phyloP scores from a whole-genome alignment of 2,329 filamentous ascomycete genomes.

The Claviceps sp. region DNA sequence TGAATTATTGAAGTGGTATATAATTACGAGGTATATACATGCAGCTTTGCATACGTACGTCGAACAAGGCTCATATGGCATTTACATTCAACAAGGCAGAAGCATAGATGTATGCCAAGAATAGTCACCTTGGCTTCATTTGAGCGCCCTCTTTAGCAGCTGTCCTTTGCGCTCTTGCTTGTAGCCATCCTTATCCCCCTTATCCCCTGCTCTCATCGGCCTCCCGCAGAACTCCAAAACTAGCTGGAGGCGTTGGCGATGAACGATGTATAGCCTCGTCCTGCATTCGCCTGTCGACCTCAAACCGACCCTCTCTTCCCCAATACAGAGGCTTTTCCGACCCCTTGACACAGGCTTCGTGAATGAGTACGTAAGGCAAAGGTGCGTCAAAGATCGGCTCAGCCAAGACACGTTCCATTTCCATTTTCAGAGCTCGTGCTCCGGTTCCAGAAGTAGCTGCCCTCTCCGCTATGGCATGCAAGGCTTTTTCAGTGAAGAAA shows the following conservation, averaged over 20 bases:
- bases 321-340: conserved; percentile 46
- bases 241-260: conserved; percentile 9
- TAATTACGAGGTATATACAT: not conserved
- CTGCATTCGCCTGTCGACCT: conserved; percentile 53
- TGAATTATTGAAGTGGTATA: not conserved
- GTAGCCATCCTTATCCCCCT: conserved; percentile 17
- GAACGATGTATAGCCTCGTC: conserved; percentile 39
- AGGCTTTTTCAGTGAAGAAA: conserved; percentile 66
- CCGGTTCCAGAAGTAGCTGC: conserved; percentile 55
- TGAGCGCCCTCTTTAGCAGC: not conserved
- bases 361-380: conserved; percentile 61
- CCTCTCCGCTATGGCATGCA: conserved; percentile 65
- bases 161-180: not conserved
- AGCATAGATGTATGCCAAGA: not conserved
- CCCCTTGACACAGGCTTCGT: conserved; percentile 52
- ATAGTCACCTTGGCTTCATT: not conserved
- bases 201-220: conserved; percentile 32
- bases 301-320: conserved; percentile 57
- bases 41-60: too few species aligned
- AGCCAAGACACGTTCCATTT: conserved; percentile 64
- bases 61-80: too few species aligned
- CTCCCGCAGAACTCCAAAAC: conserved; percentile 30
- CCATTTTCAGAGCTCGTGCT: conserved; percentile 63
- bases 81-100: too few species aligned
- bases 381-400: conserved; percentile 76